A percentile compares a stretch with the other conserved stretches of the same genome.
Conservation (phyloP, 345 rosid genomes). For the Salix exigua region DNA sequence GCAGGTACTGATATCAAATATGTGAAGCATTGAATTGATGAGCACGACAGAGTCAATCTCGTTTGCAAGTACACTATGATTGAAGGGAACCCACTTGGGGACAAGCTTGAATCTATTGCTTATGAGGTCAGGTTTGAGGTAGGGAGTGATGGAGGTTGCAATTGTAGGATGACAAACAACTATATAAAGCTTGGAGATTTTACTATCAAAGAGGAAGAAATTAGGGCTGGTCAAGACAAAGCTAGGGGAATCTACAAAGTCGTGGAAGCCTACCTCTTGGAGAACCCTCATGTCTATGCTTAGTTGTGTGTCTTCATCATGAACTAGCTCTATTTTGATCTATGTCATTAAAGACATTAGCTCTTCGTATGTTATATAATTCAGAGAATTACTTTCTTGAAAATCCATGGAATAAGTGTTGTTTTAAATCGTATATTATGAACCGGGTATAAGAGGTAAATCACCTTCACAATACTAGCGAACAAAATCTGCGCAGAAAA, state of each 20-base stretch:
- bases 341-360: not conserved
- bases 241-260: slow-evolving; percentile 15
- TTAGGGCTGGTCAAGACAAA: slow-evolving; percentile 16
- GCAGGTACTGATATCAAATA: slow-evolving; percentile 4
- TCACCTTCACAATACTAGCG: too few species aligned
- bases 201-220: slow-evolving; percentile 24
- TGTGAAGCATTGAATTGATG: slow-evolving; percentile 9
- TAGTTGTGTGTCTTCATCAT: not conserved
- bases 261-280: slow-evolving; percentile 26
- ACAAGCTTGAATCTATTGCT: slow-evolving; percentile 16
- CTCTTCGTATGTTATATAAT: too few species aligned
- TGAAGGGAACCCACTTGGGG: slow-evolving; percentile 6
- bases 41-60: slow-evolving; percentile 6
- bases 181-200: slow-evolving; percentile 14
- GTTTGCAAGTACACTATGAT: slow-evolving; percentile 6
- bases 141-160: slow-evolving; percentile 18
- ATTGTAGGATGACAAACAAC: slow-evolving; percentile 21
- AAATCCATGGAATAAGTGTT: too few species aligned
- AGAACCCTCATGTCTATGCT: slow-evolving; percentile 20
- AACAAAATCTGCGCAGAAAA: too few species aligned
- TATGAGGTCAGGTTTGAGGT: slow-evolving; percentile 25
- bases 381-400: too few species aligned
- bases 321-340: not conserved
- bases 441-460: too few species aligned
- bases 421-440: too few species aligned